phyloP scores from a whole-genome alignment of 192 early-diverging fungal species.

The Podila horticola region DNA sequence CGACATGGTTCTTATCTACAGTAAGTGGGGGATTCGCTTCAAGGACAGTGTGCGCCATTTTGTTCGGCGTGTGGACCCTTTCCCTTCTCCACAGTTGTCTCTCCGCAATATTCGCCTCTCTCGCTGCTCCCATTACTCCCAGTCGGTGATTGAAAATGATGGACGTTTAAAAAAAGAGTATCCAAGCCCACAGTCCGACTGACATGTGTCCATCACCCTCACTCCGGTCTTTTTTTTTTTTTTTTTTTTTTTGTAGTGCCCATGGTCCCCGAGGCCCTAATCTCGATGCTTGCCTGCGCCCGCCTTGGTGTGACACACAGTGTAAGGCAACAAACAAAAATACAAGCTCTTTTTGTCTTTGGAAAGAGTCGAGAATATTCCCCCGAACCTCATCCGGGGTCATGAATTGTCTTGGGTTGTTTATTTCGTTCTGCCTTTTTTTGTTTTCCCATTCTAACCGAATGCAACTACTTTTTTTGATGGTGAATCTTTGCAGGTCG shows the following conservation, averaged over 20 bases:
- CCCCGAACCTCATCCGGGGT: neutral
- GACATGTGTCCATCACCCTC: neutral
- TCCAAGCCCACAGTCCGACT: neutral
- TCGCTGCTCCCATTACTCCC: too few relatives aligned
- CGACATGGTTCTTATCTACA: constrained; percentile 84
- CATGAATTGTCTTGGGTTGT: neutral
- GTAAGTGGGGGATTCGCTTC: constrained; percentile 56
- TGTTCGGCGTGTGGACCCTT: neutral
- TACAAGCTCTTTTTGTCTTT: neutral
- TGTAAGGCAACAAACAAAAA: constrained; percentile 54
- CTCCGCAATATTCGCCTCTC: too few relatives aligned
- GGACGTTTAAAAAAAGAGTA: neutral
- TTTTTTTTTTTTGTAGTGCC: constrained; percentile 45
- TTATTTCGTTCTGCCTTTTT: neutral
- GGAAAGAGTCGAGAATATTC: too few relatives aligned
- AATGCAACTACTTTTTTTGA: neutral
- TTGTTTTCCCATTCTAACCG: neutral
- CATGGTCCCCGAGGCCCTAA: constrained; percentile 82
- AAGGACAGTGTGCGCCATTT: neutral
- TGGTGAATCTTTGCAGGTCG: constrained; percentile 28
- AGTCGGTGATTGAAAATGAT: too few relatives aligned
- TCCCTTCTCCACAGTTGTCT: too few relatives aligned
- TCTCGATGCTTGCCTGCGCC: constrained; percentile 89
- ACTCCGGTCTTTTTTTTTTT: neutral
- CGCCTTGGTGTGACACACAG: constrained; percentile 86